phyloP scores from a whole-genome alignment of 768 basidiomycete genomes.

The Xerocomellus intermedius region DNA sequence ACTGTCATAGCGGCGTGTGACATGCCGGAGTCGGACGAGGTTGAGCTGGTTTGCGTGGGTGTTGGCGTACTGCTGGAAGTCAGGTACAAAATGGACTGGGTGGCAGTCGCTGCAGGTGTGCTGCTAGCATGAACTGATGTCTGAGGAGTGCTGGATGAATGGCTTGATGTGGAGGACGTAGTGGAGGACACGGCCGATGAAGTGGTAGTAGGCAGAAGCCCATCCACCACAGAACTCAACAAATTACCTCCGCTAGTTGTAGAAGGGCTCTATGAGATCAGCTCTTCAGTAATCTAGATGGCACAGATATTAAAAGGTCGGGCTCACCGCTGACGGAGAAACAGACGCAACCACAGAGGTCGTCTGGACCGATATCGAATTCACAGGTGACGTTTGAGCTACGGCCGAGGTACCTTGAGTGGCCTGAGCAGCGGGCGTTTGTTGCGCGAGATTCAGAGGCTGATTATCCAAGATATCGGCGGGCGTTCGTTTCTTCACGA shows the following conservation, averaged over 20 bases:
- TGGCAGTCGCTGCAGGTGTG: conserved; percentile 37
- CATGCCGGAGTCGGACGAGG: conserved; percentile 36
- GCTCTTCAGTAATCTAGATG: conserved; percentile 1
- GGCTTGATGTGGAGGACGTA: conserved; percentile 15
- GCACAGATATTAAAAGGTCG: neutral
- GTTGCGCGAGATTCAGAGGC: too few species aligned
- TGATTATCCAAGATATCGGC: neutral
- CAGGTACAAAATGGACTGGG: conserved; percentile 51
- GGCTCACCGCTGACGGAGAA: conserved; percentile 23
- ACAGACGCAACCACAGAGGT: conserved; percentile 10
- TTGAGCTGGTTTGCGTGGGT: conserved; percentile 21
- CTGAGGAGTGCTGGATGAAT: conserved; percentile 14
- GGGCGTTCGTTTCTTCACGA: conserved; percentile 65
- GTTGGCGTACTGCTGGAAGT: conserved; percentile 19
- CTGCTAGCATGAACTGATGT: conserved; percentile 16
- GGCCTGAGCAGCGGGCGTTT: conserved; percentile 32
- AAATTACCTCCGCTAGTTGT: conserved; percentile 4
- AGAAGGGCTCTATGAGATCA: conserved; percentile 12
- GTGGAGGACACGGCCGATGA: conserved; percentile 19
- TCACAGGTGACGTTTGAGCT: conserved; percentile 11
- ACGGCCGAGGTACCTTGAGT: conserved; percentile 8
- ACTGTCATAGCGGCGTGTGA: conserved; percentile 50
- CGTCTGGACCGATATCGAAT: conserved; percentile 17
- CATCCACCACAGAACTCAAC: conserved; percentile 10
- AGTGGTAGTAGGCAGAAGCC: conserved; percentile 13